phyloP scores from a whole-genome alignment of 768 basidiomycete genomes.

The Rhodotorula toruloides region DNA sequence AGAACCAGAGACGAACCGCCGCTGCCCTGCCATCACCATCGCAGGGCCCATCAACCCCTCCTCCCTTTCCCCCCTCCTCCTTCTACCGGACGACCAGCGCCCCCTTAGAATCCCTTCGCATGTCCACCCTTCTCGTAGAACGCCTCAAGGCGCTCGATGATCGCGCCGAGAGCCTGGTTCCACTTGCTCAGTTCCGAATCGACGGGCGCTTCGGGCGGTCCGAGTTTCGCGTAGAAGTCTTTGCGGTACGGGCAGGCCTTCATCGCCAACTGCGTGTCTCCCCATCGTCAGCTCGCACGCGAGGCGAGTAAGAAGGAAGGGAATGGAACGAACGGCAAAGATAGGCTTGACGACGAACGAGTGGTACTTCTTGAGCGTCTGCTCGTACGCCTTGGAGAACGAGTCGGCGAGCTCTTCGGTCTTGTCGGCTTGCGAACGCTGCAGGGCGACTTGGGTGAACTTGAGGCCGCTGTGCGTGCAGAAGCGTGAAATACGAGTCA shows the following conservation, averaged over 20 bases:
- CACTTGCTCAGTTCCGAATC: conserved; percentile 54
- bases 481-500: not conserved
- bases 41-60: too few species aligned
- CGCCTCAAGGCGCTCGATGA: conserved; percentile 53
- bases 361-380: conserved; percentile 77
- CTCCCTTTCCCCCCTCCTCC: not conserved
- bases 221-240: conserved; percentile 59
- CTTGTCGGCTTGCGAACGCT: conserved; percentile 63
- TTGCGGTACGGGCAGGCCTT: conserved; percentile 62
- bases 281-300: not conserved
- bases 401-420: conserved; percentile 63
- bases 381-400: conserved; percentile 76
- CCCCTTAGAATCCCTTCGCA: conserved; percentile 51
- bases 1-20: too few species aligned
- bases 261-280: conserved; percentile 56
- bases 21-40: too few species aligned
- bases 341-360: conserved; percentile 62
- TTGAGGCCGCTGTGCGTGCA: conserved; percentile 73
- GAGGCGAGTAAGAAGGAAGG: not conserved
- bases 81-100: not conserved
- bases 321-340: conserved; percentile 51
- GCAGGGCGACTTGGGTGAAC: conserved; percentile 80
- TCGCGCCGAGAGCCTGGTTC: conserved; percentile 55
- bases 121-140: conserved; percentile 52
- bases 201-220: conserved; percentile 52